A percentile compares a stretch with the other conserved stretches of the same genome.
Conservation (phyloP, 1,139 yeast genomes). For the Diutina sp. region DNA sequence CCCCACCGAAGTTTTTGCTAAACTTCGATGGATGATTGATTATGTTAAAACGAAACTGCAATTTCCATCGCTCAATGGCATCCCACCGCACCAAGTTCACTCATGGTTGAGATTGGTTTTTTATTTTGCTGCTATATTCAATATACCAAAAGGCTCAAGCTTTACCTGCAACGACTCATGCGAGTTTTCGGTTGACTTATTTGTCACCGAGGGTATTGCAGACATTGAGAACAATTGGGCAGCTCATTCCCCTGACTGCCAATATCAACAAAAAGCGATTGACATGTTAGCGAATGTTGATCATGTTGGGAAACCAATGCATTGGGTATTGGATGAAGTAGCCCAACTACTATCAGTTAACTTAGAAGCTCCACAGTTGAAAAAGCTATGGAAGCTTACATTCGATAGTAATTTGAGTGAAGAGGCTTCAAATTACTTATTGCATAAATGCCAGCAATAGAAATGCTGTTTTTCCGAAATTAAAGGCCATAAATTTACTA, state of each 20-base stretch:
- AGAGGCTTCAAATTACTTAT: neutral
- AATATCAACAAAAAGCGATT: neutral
- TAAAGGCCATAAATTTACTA: too few relatives aligned
- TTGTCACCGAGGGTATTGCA: neutral
- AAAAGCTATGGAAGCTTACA: neutral
- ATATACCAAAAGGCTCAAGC: neutral
- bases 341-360: neutral
- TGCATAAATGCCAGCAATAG: neutral
- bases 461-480: neutral
- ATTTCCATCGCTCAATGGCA: neutral
- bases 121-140: neutral
- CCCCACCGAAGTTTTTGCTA: neutral
- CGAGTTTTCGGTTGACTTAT: neutral
- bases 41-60: neutral
- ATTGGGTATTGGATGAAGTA: neutral
- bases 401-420: neutral
- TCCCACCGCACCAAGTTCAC: neutral
- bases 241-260: neutral
- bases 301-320: neutral
- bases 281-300: neutral
- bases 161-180: neutral
- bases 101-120: neutral
- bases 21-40: neutral
- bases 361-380: neutral
- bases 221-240: neutral